Conservation (phyloP, 345 rosid species). For the Eucalyptus tenuipes region DNA sequence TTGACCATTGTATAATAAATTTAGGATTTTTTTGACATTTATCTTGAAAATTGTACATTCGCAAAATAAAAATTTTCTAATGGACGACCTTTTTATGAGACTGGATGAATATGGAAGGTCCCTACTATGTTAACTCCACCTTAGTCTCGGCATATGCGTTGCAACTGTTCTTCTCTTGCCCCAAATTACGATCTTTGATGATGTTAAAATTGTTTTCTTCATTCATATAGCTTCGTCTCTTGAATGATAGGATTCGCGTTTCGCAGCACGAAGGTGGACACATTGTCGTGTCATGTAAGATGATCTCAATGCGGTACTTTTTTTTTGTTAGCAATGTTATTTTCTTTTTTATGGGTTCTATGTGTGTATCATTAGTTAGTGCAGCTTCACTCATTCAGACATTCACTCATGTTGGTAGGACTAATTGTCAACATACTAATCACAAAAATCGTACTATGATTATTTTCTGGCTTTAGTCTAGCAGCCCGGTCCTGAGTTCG, state of each 20-base stretch:
- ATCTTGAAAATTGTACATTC: neutral
- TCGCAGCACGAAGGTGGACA: neutral
- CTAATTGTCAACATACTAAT: neutral
- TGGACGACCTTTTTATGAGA: neutral
- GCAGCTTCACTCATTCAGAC: neutral
- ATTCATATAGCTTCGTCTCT: neutral
- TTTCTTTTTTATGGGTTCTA: neutral
- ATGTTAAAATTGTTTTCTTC: neutral
- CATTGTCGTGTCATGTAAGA: no score
- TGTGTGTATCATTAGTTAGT: neutral
- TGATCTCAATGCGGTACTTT: neutral
- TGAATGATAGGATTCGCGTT: neutral
- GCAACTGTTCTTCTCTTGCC: neutral
- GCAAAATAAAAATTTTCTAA: no score
- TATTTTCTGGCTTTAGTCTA: neutral
- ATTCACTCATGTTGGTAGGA: neutral
- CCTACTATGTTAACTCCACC: neutral
- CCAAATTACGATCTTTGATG: neutral
- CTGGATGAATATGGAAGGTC: neutral
- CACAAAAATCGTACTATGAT: neutral
- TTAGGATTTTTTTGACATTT: no score
- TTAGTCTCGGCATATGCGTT: neutral
- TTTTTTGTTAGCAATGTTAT: neutral
- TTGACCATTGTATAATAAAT: no score
- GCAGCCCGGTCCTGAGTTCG: neutral